phyloP scores from a whole-genome alignment of 495 filamentous ascomycete species.

The Pyrenula massariospora region DNA sequence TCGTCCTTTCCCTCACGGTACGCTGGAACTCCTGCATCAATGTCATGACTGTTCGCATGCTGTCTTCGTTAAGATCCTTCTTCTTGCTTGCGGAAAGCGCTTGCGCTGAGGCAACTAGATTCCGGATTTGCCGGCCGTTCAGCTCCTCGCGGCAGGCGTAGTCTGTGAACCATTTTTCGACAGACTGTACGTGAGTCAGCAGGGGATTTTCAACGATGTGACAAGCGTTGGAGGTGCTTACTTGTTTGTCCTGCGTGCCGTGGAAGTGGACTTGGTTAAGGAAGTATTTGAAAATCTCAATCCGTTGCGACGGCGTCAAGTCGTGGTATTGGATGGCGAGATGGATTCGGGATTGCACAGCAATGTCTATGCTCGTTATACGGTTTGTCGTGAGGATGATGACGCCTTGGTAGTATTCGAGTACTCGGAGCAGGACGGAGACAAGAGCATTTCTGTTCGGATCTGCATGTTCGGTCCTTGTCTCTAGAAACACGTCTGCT shows the following conservation, averaged over 20 bases:
- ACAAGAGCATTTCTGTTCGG: conserved; percentile 26
- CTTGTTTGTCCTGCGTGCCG: not conserved
- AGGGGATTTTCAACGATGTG: too few species aligned
- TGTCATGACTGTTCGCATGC: not conserved
- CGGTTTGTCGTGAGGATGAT: conserved; percentile 50
- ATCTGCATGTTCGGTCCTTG: not conserved
- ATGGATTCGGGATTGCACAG: conserved; percentile 18
- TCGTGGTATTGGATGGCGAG: not conserved
- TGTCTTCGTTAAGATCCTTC: not conserved
- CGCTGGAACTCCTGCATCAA: not conserved
- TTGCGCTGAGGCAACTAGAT: not conserved
- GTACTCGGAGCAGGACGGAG: conserved; percentile 36
- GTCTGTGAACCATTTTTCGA: not conserved
- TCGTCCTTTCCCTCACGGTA: not conserved
- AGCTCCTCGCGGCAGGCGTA: not conserved
- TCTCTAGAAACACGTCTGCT: conserved; percentile 11
- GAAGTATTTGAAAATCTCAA: not conserved
- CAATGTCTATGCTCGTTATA: conserved; percentile 31
- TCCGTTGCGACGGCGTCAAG: not conserved
- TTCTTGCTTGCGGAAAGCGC: not conserved
- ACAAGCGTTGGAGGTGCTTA: too few species aligned
- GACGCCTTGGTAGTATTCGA: conserved; percentile 45
- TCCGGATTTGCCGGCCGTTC: not conserved
- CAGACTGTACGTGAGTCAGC: not conserved
- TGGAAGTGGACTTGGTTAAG: not conserved